phyloP scores from a whole-genome alignment of 139 green algal genomes.

The Chlamydomonas sp. region DNA sequence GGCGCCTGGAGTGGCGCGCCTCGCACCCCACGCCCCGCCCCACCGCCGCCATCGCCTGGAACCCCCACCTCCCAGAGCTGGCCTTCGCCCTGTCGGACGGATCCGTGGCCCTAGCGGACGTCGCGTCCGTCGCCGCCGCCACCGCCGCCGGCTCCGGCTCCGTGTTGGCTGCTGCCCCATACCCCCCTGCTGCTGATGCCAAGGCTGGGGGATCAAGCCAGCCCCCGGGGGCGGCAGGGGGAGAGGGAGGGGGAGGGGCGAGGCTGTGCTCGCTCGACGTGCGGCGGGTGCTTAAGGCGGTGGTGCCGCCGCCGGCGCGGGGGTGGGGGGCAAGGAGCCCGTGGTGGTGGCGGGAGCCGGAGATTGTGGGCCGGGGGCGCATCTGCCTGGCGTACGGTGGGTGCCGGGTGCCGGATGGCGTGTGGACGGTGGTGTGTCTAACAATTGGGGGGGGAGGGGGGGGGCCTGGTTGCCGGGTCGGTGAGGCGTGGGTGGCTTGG shows the following conservation, averaged over 20 bases:
- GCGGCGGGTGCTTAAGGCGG: constrained; percentile 6
- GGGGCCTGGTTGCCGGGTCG: not conserved
- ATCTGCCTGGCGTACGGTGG: constrained; percentile 21
- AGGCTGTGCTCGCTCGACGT: constrained; percentile 2
- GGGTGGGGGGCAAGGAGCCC: too few relatives aligned
- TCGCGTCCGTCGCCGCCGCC: not conserved
- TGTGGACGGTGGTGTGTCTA: not conserved
- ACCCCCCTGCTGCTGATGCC: too few relatives aligned
- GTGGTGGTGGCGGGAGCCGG: not conserved
- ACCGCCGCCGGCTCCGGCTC: not conserved
- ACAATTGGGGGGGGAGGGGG: too few relatives aligned
- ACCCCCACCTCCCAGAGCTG: constrained; percentile 25
- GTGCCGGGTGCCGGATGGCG: not conserved
- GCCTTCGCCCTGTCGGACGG: constrained; percentile 2
- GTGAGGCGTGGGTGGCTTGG: too few relatives aligned
- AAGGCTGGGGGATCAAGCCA: too few relatives aligned
- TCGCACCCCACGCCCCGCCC: not conserved
- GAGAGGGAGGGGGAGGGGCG: not conserved
- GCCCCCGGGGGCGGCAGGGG: not conserved
- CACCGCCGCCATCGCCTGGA: constrained; percentile 10
- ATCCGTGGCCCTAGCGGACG: not conserved
- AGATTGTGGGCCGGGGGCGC: not conserved
- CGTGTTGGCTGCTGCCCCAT: not conserved
- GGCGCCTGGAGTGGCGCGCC: constrained; percentile 34
- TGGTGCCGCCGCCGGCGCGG: not conserved